These are phyloP conservation scores for Candida vaughaniae DNA, from an alignment of 805 yeast genomes.

Conservation along the genomic window DNA sequence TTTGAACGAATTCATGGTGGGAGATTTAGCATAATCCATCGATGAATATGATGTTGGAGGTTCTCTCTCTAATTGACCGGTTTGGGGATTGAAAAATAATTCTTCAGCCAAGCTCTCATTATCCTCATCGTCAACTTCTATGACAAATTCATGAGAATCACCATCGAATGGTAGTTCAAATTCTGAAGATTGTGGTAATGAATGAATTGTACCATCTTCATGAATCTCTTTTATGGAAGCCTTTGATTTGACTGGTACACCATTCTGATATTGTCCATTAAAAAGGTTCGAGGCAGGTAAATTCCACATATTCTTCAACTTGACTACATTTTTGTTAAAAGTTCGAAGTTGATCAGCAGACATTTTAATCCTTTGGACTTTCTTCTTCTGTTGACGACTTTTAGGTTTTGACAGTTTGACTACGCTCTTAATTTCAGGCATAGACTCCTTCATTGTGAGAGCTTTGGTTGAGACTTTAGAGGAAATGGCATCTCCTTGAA, in stretches of 20 bases:
- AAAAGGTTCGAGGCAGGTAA: slow-evolving; percentile 24
- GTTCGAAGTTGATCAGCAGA: slow-evolving; percentile 13
- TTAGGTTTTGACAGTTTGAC: slow-evolving; percentile 1
- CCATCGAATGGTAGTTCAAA: slow-evolving; percentile 10
- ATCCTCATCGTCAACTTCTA: slow-evolving; percentile 28
- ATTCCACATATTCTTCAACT: slow-evolving; percentile 32
- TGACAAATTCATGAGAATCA: slow-evolving; percentile 23
- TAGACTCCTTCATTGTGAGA: background rate
- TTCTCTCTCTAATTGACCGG: slow-evolving; percentile 29
- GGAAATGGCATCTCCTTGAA: background rate
- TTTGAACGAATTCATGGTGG: background rate
- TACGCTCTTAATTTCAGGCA: slow-evolving; percentile 3
- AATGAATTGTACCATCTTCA: slow-evolving; percentile 8
- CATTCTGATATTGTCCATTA: background rate
- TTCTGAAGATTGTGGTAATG: slow-evolving; percentile 14
- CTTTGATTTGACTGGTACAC: background rate
- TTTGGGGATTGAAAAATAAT: slow-evolving; percentile 30
- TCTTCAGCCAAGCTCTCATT: slow-evolving; percentile 22
- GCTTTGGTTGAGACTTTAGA: background rate
- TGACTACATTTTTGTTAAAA: slow-evolving; percentile 15
- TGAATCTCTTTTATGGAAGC: background rate
- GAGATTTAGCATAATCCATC: slow-evolving; percentile 10
- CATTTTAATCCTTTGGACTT: slow-evolving; percentile 9
- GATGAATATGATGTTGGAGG: slow-evolving; percentile 22
- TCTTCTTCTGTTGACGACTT: slow-evolving; percentile 5